Evolutionary conservation across 495 filamentous ascomycete species (phyloP).

Genomic region (Aspergillus steynii): DNA sequence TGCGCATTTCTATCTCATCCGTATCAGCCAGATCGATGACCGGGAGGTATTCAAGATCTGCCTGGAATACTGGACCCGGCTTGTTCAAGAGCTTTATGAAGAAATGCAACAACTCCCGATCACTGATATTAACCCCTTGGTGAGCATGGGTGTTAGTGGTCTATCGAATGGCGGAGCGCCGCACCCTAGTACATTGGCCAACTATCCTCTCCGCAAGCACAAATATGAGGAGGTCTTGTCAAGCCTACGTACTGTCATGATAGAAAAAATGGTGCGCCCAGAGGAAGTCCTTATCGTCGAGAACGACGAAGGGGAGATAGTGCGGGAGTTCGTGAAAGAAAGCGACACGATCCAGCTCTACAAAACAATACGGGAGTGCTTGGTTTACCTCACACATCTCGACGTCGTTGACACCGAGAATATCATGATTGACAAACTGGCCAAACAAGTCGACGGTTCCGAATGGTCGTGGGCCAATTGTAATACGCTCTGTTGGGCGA

Average conservation of each 20-base stretch:
- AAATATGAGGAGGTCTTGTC: conserved; percentile 93
- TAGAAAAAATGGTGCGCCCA: conserved; percentile 98
- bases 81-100: conserved; percentile 98
- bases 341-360: conserved; percentile 98
- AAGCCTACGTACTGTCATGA: conserved; percentile 95
- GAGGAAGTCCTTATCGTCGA: conserved; percentile 99
- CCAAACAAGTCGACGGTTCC: conserved; percentile 86
- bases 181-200: conserved; percentile 76
- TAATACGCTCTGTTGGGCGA: conserved; percentile 99
- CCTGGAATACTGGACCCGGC: conserved; percentile 97
- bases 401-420: conserved; percentile 96
- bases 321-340: conserved; percentile 98
- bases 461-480: conserved; percentile 99
- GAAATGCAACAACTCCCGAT: conserved; percentile 96
- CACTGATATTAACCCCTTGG: conserved; percentile 84
- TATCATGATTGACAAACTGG: conserved; percentile 98
- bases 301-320: conserved; percentile 98
- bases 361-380: conserved; percentile 96
- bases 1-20: conserved; percentile 95
- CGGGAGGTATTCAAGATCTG: conserved; percentile 99
- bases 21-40: conserved; percentile 97
- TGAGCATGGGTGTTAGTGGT: conserved; percentile 71
- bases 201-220: conserved; percentile 93
- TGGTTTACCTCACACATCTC: conserved; percentile 96
- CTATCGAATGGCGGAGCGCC: conserved; percentile 78